Evolutionary conservation across 805 yeast genomes (phyloP).

Genomic region (Yamadazyma endophytica): DNA sequence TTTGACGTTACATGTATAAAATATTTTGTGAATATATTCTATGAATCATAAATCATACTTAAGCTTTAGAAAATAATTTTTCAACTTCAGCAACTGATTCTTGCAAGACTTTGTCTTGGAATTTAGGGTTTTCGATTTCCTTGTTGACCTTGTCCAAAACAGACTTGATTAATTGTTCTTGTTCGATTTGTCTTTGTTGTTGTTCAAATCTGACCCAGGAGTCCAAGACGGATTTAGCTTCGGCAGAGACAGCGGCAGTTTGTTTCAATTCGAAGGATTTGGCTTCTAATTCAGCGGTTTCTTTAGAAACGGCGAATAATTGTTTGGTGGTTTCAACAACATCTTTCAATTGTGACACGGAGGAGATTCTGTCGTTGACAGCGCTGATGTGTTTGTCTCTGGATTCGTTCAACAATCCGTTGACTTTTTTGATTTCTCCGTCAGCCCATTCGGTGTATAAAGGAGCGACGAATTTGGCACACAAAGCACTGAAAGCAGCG

Average conservation of each 20-base stretch:
- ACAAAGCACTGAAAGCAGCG: constrained; percentile 66
- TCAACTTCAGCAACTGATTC: constrained; percentile 93
- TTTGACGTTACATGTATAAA: background rate
- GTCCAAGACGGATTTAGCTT: constrained; percentile 93
- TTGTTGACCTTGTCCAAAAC: constrained; percentile 86
- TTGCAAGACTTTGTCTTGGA: constrained; percentile 87
- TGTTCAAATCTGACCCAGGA: constrained; percentile 99
- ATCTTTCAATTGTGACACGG: constrained; percentile 85
- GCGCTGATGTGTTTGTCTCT: constrained; percentile 89
- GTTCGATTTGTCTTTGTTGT: constrained; percentile 93
- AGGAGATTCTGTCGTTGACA: constrained; percentile 85
- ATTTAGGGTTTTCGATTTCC: constrained; percentile 80
- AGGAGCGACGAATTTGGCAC: constrained; percentile 89
- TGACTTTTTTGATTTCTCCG: constrained; percentile 75
- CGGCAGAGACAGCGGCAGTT: constrained; percentile 76
- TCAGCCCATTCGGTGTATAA: constrained; percentile 93
- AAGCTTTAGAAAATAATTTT: constrained; percentile 59
- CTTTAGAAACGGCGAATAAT: constrained; percentile 90
- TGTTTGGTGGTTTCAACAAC: constrained; percentile 89
- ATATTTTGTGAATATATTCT: background rate
- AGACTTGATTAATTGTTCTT: constrained; percentile 80
- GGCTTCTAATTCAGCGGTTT: constrained; percentile 94
- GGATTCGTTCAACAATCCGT: constrained; percentile 77
- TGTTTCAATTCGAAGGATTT: constrained; percentile 91
- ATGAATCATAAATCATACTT: constrained; percentile 3